Percentiles rank a stretch among this genome's conserved stretches.
phyloP scores from a whole-genome alignment of 768 basidiomycete species.

The Harrya chromipes region DNA sequence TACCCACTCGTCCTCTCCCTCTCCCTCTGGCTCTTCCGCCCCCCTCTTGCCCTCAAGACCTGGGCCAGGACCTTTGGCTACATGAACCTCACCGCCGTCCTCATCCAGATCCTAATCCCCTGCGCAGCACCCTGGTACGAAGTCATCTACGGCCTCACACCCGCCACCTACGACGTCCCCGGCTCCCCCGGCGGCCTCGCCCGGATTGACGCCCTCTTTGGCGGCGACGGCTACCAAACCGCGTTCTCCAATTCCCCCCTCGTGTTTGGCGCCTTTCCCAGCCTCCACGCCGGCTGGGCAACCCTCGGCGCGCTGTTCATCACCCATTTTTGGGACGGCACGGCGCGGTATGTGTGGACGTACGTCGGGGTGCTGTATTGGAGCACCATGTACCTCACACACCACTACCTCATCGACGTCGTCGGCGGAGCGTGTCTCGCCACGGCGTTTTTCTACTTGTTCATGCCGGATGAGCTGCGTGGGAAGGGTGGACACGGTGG shows the following conservation, averaged over 20 bases:
- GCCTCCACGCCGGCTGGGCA: slow-evolving; percentile 85
- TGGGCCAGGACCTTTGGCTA: slow-evolving; percentile 91
- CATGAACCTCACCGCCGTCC: slow-evolving; percentile 86
- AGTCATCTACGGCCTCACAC: slow-evolving; percentile 92
- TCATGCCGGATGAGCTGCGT: slow-evolving; percentile 79
- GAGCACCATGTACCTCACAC: slow-evolving; percentile 98
- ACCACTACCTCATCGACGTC: slow-evolving; percentile 98
- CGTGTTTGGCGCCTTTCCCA: slow-evolving; percentile 96
- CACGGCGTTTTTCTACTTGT: slow-evolving; percentile 81
- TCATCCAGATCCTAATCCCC: slow-evolving; percentile 85
- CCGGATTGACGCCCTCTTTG: slow-evolving; percentile 88
- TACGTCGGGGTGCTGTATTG: slow-evolving; percentile 90
- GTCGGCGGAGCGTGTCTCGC: slow-evolving; percentile 92
- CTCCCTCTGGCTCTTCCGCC: slow-evolving; percentile 86
- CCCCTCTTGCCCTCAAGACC: slow-evolving; percentile 73
- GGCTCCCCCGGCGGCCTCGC: slow-evolving; percentile 93
- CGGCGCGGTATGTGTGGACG: slow-evolving; percentile 65
- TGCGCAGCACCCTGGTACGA: slow-evolving; percentile 99
- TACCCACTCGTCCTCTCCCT: slow-evolving; percentile 85
- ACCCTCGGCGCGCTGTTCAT: slow-evolving; percentile 93
- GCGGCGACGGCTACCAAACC: slow-evolving; percentile 68
- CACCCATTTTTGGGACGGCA: slow-evolving; percentile 89
- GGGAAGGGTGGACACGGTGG: slow-evolving; percentile 45
- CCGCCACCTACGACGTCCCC: slow-evolving; percentile 87
- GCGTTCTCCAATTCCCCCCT: slow-evolving; percentile 86